Evolutionary conservation across 164 flowering plant species (phyloP), one percentile per base, ranked within the genome.

Genomic region (Akebia trifoliata): DNA sequence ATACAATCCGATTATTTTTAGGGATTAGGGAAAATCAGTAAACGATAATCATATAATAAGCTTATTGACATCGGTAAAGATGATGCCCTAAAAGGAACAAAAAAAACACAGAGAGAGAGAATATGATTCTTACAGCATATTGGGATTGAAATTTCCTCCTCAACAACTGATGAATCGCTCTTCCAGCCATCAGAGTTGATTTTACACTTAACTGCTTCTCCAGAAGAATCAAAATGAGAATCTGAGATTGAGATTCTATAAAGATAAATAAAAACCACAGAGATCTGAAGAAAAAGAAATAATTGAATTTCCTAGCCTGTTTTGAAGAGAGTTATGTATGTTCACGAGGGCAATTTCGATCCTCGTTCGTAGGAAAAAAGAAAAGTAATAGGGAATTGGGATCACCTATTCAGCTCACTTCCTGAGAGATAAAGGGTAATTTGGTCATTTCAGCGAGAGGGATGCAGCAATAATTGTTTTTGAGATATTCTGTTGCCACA

Each of bases 151-250:
- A 35, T 42, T 58, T 70, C 56, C 64, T 57, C 52, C 64, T 57
- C 46, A 70, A 50, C 54, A 65, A 47, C 21, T 62, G 74, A 14
- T 52, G 45, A 65, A 70, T 65, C 64, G 64, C 66, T 70, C 70
- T 70, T 15, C 70, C 58, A 46, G 70, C 67, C 74, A 70, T 65
- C 55, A 30, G 26, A 34, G 50, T 34, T 45, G 34, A 54, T 36
- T 21, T 24, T 11, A 1, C 6, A 0, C 7, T 31, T 14, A 42
- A 24, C 22, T 25, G 15, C 20, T 30, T 29, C 9, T 0, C 20
- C n/a, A n/a, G n/a, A n/a, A n/a, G n/a, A 14, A 34, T 17, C n/a
- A 48, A 17, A 47, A 36, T 28, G 20, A 43, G 43, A 14, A 8
- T 25, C 47, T 9, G 42, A 24, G 18, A 49, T 8, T 15, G 15